Percentiles rank a stretch among this genome's conserved stretches.
phyloP scores from a whole-genome alignment of 768 basidiomycete species.

The Sarcomyxa edulis region DNA sequence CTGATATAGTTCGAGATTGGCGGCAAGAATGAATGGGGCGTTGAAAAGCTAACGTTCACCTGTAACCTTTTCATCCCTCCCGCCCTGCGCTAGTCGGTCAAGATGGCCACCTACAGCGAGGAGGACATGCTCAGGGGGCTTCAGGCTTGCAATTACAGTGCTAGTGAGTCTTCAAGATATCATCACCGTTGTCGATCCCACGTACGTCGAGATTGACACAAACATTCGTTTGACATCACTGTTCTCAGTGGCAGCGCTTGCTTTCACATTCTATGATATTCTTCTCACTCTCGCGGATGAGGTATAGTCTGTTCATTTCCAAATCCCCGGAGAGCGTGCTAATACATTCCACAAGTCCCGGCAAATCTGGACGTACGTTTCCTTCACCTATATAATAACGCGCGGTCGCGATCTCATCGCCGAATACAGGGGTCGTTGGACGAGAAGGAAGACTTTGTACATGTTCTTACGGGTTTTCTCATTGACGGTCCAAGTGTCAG shows the following conservation, averaged over 20 bases:
- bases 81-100: constrained; percentile 2
- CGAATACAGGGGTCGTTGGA: constrained; percentile 14
- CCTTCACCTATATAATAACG: background rate
- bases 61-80: too few species aligned
- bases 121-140: constrained; percentile 13
- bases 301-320: constrained; percentile 5
- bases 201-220: too few species aligned
- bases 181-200: background rate
- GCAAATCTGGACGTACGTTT: constrained; percentile 17
- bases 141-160: constrained; percentile 18
- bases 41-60: too few species aligned
- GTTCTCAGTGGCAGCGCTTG: constrained; percentile 16
- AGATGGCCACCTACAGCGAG: constrained; percentile 7
- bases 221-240: background rate
- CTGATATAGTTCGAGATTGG: too few species aligned
- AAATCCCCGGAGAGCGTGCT: background rate
- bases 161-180: constrained; percentile 10
- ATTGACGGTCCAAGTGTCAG: constrained; percentile 13
- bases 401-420: background rate
- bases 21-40: too few species aligned
- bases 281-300: constrained; percentile 13
- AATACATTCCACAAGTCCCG: constrained; percentile 7
- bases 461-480: constrained; percentile 14
- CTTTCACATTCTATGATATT: constrained; percentile 17
- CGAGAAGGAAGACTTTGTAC: constrained; percentile 15